Evolutionary conservation across 2,329 filamentous ascomycete genomes (phyloP).

Genomic region (Nemania diffusa): DNA sequence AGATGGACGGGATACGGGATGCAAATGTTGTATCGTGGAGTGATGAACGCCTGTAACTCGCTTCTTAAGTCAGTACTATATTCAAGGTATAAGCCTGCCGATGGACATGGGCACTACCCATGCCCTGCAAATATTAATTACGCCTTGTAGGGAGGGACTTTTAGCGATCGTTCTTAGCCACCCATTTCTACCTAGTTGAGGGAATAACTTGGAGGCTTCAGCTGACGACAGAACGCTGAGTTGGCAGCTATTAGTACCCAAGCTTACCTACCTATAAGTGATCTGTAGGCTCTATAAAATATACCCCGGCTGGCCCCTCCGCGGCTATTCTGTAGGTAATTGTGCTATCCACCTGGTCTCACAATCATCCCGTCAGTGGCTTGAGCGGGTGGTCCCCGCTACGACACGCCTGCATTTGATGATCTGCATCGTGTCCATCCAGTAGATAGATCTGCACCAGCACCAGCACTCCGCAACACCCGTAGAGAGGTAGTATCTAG

Average conservation of each 20-base stretch:
- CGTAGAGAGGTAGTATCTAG: no score
- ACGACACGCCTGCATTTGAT: constrained; percentile 20
- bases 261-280: background rate
- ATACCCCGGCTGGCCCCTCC: background rate
- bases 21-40: background rate
- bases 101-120: no score
- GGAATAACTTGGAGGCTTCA: constrained; percentile 13
- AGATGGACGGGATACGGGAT: background rate
- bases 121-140: background rate
- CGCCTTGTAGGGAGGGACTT: background rate
- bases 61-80: no score
- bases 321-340: background rate
- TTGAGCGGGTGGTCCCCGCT: constrained; percentile 9
- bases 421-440: constrained; percentile 24
- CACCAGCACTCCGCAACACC: background rate
- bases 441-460: constrained; percentile 13
- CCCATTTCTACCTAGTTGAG: background rate
- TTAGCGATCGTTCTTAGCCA: background rate
- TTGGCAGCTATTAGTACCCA: constrained; percentile 5
- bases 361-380: constrained; percentile 18
- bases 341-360: no score
- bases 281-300: background rate
- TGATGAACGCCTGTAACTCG: background rate
- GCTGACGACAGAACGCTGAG: constrained; percentile 13
- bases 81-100: no score